Conservation (phyloP, 2,329 filamentous ascomycete genomes). For the Hymenoscyphus fructigenus region DNA sequence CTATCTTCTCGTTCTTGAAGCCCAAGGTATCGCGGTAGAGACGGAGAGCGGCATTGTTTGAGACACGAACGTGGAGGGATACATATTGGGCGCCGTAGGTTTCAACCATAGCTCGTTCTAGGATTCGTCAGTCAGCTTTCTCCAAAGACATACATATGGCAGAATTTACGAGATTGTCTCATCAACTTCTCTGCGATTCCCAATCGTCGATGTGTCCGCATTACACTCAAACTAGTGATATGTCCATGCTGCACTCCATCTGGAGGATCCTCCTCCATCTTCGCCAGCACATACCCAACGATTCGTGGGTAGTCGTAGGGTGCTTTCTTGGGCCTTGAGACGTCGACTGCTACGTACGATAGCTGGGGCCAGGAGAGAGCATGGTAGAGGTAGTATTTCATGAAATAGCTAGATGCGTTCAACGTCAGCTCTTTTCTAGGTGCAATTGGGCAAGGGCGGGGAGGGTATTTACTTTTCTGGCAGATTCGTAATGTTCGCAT, state of each 20-base stretch:
- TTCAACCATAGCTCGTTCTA: conserved; percentile 95
- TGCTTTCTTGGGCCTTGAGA: conserved; percentile 72
- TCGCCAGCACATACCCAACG: conserved; percentile 97
- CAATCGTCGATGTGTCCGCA: conserved; percentile 88
- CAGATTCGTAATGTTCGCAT: conserved; percentile 97
- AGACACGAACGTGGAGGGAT: conserved; percentile 91
- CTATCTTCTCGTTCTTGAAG: conserved; percentile 83
- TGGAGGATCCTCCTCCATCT: conserved; percentile 97
- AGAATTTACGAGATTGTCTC: conserved; percentile 81
- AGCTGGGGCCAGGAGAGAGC: conserved; percentile 97
- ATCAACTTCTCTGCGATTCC: conserved; percentile 97
- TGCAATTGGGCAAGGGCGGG: not conserved
- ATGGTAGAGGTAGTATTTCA: conserved; percentile 99
- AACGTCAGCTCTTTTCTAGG: conserved; percentile 5
- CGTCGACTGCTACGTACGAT: conserved; percentile 93
- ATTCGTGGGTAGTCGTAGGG: conserved; percentile 94
- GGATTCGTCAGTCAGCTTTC: not conserved
- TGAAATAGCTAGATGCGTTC: conserved; percentile 67
- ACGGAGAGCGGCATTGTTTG: conserved; percentile 85
- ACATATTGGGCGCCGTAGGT: conserved; percentile 90
- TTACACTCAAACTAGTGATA: conserved; percentile 92
- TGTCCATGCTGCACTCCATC: conserved; percentile 93
- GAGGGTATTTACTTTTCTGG: conserved; percentile 68
- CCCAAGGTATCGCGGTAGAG: conserved; percentile 91
- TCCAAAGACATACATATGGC: not conserved